These are phyloP conservation scores for Ampelocalamus luodianensis DNA, from an alignment of 176 grass and related monocot species.

Conservation along the genomic window DNA sequence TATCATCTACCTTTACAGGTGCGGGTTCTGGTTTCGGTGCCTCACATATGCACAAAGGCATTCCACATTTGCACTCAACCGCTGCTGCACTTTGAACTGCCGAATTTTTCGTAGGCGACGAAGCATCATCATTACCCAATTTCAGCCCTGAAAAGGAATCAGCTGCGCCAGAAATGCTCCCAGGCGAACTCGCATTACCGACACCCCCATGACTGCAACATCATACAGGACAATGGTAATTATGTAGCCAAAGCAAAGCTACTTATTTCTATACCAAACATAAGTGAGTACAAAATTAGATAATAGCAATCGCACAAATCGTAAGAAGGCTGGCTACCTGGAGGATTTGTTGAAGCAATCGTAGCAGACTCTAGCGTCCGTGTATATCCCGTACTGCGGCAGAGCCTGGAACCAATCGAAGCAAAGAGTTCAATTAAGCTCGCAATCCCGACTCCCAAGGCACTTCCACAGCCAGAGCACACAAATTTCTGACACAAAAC, in stretches of 20 bases:
- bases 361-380: slow-evolving; percentile 87
- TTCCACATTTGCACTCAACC: slow-evolving; percentile 88
- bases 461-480: background rate
- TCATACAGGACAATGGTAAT: slow-evolving; percentile 26
- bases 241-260: slow-evolving; percentile 2
- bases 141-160: slow-evolving; percentile 80
- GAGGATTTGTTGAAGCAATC: slow-evolving; percentile 83
- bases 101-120: slow-evolving; percentile 32
- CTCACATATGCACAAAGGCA: slow-evolving; percentile 99
- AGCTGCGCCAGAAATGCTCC: slow-evolving; percentile 37
- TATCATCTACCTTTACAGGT: slow-evolving; percentile 54
- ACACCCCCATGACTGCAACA: slow-evolving; percentile 56
- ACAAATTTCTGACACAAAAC: background rate
- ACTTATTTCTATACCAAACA: background rate
- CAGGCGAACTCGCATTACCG: slow-evolving; percentile 29
- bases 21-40: slow-evolving; percentile 68
- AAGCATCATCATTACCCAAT: slow-evolving; percentile 55
- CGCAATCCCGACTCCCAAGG: background rate
- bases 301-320: background rate
- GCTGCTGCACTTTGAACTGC: slow-evolving; percentile 30
- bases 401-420: slow-evolving; percentile 64
- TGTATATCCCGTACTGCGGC: slow-evolving; percentile 86
- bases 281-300: background rate
- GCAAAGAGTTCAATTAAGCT: slow-evolving; percentile 33
- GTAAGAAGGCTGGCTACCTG: slow-evolving; percentile 51